Evolutionary conservation across 1,284 basidiomycete species (phyloP), one percentile per base, ranked within the genome.

Genomic region (Heterobasidion irregulare): DNA sequence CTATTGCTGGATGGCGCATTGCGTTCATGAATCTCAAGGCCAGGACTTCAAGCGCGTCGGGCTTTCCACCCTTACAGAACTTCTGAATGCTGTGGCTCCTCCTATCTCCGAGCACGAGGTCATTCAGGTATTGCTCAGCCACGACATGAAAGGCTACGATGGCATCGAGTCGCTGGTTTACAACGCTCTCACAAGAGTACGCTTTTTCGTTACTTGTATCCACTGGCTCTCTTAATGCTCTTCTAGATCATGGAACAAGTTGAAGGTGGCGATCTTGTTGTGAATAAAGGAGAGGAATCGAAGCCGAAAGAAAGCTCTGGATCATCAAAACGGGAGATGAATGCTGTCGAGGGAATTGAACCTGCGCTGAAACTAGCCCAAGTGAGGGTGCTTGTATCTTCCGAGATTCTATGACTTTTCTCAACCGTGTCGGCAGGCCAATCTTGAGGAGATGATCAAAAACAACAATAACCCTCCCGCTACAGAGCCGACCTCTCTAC

Each of bases 91-190:
- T 15, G 96, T 99, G 52, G 97, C 96, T 0, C 97, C 97, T 32
- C 97, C 97, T 4, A 98, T 99, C 63, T 91, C 94, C 12, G 94
- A 94, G 63, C 96, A 99, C 68, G 97, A 99, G 72, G 93, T 98
- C 18, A 92, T 99, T 57, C 86, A 97, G 68, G 87, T 99, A 6
- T 94, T 92, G 84, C 76, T 99, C 43, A 89, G 89, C 62, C 95
- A 99, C 73, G 94, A 96, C 63, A 96, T 99, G 94, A 76, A 83
- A 57, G 96, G 97, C 12, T 98, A 97, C 66, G 94, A 95, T 54
- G 97, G 96, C 13, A 83, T 99, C 49, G 94, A 98, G 69, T 81
- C 86, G n/a, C 80, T 99, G n/a, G 92, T 95, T 10, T 99, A 98
- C 72, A 83, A 87, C 45, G 85, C 92, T 1, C 74, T 95, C 41